Base-by-base conservation (phyloP, 73 alveolate genomes). In the Loxodes magnus region DNA sequence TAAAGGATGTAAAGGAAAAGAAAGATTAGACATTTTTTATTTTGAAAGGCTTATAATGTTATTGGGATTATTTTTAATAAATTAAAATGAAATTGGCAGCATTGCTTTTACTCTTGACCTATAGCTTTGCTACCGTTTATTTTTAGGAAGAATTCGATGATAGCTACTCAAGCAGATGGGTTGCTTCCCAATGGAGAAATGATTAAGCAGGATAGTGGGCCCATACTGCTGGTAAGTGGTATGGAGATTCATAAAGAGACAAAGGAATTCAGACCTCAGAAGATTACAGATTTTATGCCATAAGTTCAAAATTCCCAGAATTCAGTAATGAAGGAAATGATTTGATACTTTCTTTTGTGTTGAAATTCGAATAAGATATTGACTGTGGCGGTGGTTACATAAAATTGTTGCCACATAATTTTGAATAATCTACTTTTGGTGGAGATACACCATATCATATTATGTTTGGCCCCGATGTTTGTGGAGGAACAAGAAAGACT, bases 391-490 rank as follows among this genome's bases (percentile, higher is more conserved):
- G 77, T 35, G 77, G 69, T 0, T 53, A 54, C 30, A 27, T 43
- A 22, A 63, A 63, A 42, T 21, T 63, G 17, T 46, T 63, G 23
- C 77, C 77, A 14, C 49, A 51, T 31, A 60, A 51, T 15, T 63
- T 54, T 28, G 69, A 63, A 4, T 61, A 53, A 36, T 34, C 22
- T 9, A 43, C 21, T 1, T 63, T 63, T 28, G 10, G 33, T 3
- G 67, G 69, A 31, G 53, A 63, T 15, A 42, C 77, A 28, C 77
- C 68, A 3, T 63, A 63, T 29, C 51, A 17, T 14, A 52, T 63
- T 46, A 63, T 54, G 67, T 63, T 63, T 34, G 77, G 77, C 0
- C 77, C 77, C 25, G 77, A 63, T 26, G 17, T 19, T 24, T 63
- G 77, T 23, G 77, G 77, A 3, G 12, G 41, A 9, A 31, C 15